Base-by-base conservation (phyloP, 495 filamentous ascomycete genomes). In the Thozetella sp. region DNA sequence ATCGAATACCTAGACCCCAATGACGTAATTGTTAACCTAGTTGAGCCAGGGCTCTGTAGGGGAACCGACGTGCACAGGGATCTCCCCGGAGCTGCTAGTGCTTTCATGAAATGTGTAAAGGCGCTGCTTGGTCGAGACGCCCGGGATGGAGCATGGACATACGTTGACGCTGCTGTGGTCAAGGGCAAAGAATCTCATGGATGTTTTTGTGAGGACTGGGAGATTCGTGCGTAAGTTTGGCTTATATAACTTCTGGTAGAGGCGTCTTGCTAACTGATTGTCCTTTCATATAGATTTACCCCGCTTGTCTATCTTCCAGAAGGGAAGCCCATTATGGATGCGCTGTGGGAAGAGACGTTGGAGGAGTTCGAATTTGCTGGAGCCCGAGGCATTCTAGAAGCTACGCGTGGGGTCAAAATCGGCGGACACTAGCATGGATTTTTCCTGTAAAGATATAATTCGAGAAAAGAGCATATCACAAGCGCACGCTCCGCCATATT, bases 11-110 rank as follows among this genome's bases (percentile, higher is more conserved):
- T 82, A 13, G 70, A 63, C 2, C 58, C 72, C 27, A 64, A 79
- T 25, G 79, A 82, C 27, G 75, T 82, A 0, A 66, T 83, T 20
- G 64, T 85, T 13, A 83, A 83, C 61, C 43, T 80, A 1, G 78
- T 75, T 0, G 74, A 81, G 26, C 80, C 79, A 0, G 81, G 74
- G n/a, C 71, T 70, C 51, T 68, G 66, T 9, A 75, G 73, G 51
- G 79, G 77, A 22, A 82, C 80, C 1, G 58, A 72, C 6, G 62
- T 84, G 6, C 55, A 57, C 6, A 70, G 74, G 19, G 73, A 78
- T 6, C 56, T 57, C 0, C 57, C 46, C 2, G 57, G 63, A 12
- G 43, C 66, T 0, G 26, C 69, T 17, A 63, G 54, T 23, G 45
- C 63, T 13, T 27, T 40, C 1, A 25, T 70, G n/a, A 40, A 50